Evolutionary conservation across 306 rosid species (phyloP), one percentile per base, ranked within the genome.

Genomic region (Dryas drummondii): DNA sequence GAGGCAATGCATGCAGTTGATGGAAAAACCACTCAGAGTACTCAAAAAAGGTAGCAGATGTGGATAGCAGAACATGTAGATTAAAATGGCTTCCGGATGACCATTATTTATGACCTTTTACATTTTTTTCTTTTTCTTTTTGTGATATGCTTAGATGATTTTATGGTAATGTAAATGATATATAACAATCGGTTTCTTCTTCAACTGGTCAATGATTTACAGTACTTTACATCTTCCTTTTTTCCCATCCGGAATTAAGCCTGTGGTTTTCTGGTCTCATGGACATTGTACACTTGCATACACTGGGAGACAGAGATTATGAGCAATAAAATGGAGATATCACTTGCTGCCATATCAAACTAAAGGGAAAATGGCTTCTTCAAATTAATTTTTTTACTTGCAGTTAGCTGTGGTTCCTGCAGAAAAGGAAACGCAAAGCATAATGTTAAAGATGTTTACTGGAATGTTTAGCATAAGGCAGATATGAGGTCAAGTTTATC

Each of bases 1-100:
- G 80, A 53, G 15, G 80, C 77, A 80, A 53, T 53, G 80, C 53
- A 58, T 37, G 50, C 48, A 45, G 76, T 80, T 74, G 17, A 68
- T 17, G 17, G 54, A 52, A 66, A 80, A 73, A 51, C 46, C 78
- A 7, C 12, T 3, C 46, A 16, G 32, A 48, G 40, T 1, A 40
- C 19, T 63, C 55, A 55, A 16, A 9, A 57, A 52, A 13, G 44
- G 71, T 41, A 16, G 70, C 27, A 57, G 58, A 55, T 27, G 54
- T 14, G 46, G 49, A 57, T 51, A 13, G 2, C 61, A 16, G 15
- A 22, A 45, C 37, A 48, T 11, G 37, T 11, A 7, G 45, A 13
- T 3, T 7, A 13, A 9, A 27, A 76, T 57, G 10, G 74, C 70
- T 69, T 77, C 73, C 27, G 7, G n/a, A 48, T 59, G 19, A 16